Base-by-base conservation (phyloP, 495 filamentous ascomycete species). In the Podospora fimiseda region DNA sequence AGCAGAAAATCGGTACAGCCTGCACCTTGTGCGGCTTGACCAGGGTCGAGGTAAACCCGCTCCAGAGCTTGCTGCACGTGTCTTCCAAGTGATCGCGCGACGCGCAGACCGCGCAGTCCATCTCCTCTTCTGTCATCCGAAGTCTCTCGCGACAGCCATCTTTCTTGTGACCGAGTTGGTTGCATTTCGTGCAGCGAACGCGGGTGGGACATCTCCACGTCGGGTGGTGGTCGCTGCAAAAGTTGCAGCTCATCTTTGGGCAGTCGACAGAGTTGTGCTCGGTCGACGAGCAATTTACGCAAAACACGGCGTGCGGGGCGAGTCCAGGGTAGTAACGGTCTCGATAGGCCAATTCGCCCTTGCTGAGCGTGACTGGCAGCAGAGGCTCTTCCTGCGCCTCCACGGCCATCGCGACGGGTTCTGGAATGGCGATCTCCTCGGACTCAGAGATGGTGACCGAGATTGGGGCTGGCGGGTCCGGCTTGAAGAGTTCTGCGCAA, bases 301-400 rank as follows among this genome's bases (percentile, higher is more conserved):
- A 76, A 47, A 67, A 65, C 1, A 60, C 45, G 9, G 62, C 59
- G 40, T 64, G 52, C 2, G 59, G 43, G 5, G 59, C 59, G 43
- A 66, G 30, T 2, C 68, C 62, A 4, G 72, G 68, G 42, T 74
- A 76, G 56, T 76, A 76, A 43, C 20, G 61, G 9, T 50, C 48
- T 13, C 60, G 68, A 40, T 62, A 63, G 2, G 45, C 51, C 6
- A 62, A 22, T 40, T 68, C 66, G 14, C 62, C 59, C 1, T 56
- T 48, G 2, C 41, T 39, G 18, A 51, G 50, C 8, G 51, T 24
- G 22, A 43, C n/a, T n/a, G n/a, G n/a, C n/a, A n/a, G n/a, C n/a
- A n/a, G n/a, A n/a, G n/a, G n/a, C n/a, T 48, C 38, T 14, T 46
- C 44, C n/a, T 43, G 18, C 5, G 27, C 27, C 27, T 33, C 27